Evolutionary conservation across 352 stramenopile genomes (phyloP).

Genomic region (Phytophthora uliginosa): DNA sequence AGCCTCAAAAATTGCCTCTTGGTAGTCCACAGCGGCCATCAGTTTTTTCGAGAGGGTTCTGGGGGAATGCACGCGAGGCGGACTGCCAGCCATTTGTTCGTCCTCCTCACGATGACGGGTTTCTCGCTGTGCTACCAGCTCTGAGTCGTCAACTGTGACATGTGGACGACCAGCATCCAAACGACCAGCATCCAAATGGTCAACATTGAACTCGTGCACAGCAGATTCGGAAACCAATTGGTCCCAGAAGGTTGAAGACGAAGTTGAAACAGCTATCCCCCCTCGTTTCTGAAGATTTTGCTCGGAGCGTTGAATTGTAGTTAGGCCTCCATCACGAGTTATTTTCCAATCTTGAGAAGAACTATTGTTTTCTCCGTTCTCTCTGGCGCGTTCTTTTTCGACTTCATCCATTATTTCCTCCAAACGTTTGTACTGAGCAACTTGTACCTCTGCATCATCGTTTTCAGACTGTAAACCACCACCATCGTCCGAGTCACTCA

Average conservation of each 20-base stretch:
- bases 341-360: neutral
- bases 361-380: slow-evolving; percentile 2
- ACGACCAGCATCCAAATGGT: neutral
- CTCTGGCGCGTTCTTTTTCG: slow-evolving; percentile 35
- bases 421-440: slow-evolving; percentile 33
- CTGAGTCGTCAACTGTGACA: slow-evolving; percentile 39
- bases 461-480: slow-evolving; percentile 3
- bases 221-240: slow-evolving; percentile 28
- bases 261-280: slow-evolving; percentile 16
- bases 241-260: slow-evolving; percentile 42
- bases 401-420: slow-evolving; percentile 67
- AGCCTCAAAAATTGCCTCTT: slow-evolving; percentile 72
- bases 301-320: neutral
- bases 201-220: neutral
- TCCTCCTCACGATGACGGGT: slow-evolving; percentile 22
- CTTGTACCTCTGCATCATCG: slow-evolving; percentile 9
- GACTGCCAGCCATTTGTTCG: slow-evolving; percentile 9
- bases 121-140: slow-evolving; percentile 30
- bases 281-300: neutral
- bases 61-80: slow-evolving; percentile 50
- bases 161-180: neutral
- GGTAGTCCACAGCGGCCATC: slow-evolving; percentile 74
- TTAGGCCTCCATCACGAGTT: neutral
- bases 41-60: slow-evolving; percentile 56
- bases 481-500: slow-evolving; percentile 4